A percentile compares a stretch with the other conserved stretches of the same genome.
Conservation (phyloP, 805 yeast genomes). For the Metschnikowia kunwiensis region DNA sequence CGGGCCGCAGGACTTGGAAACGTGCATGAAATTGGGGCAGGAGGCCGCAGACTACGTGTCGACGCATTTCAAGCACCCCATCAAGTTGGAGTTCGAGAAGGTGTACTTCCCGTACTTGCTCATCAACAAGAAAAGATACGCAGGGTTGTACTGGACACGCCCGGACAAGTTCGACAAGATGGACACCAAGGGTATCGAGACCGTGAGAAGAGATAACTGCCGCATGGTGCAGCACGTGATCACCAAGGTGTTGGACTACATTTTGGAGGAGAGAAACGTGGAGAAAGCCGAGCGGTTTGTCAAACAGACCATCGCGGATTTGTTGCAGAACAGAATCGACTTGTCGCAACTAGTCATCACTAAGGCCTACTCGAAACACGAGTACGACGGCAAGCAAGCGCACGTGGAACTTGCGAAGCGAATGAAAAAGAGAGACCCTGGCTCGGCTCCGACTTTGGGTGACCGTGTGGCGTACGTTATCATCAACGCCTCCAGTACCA, state of each 20-base stretch:
- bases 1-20: constrained; percentile 74
- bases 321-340: constrained; percentile 88
- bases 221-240: constrained; percentile 91
- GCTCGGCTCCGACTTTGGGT: constrained; percentile 95
- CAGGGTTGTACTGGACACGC: constrained; percentile 94
- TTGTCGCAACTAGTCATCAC: constrained; percentile 91
- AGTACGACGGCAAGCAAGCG: constrained; percentile 94
- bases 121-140: constrained; percentile 94
- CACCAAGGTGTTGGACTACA: constrained; percentile 81
- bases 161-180: constrained; percentile 91
- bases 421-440: constrained; percentile 94
- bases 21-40: constrained; percentile 88
- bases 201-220: constrained; percentile 97
- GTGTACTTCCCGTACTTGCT: constrained; percentile 92
- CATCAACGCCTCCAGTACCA: constrained; percentile 71
- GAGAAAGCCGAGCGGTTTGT: constrained; percentile 81
- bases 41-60: constrained; percentile 93
- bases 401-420: constrained; percentile 95
- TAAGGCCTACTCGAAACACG: constrained; percentile 83
- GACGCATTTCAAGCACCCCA: constrained; percentile 73
- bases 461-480: constrained; percentile 98
- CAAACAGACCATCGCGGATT: constrained; percentile 81
- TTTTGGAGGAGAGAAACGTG: constrained; percentile 84
- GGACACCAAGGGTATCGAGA: constrained; percentile 98
- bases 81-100: constrained; percentile 93